Conservation (phyloP, 495 filamentous ascomycete genomes). For the Podospora sp. region DNA sequence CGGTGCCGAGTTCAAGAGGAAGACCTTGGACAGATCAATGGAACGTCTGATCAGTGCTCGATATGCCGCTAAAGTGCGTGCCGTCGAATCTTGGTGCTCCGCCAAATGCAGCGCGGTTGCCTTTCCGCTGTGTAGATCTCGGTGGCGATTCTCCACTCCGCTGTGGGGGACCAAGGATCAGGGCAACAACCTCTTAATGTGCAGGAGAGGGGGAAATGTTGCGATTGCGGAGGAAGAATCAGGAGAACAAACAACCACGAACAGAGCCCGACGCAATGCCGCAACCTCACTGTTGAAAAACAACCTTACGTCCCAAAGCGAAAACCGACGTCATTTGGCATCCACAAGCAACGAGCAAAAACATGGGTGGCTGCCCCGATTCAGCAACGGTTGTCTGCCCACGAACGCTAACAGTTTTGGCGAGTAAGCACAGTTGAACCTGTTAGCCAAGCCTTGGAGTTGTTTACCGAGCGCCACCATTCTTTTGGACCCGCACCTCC, state of each 20-base stretch:
- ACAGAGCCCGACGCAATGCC: neutral
- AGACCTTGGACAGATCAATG: neutral
- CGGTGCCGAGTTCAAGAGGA: neutral
- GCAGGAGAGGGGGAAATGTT: neutral
- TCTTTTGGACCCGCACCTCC: neutral
- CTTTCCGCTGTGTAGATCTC: neutral
- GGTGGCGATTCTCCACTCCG: neutral
- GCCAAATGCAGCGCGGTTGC: neutral
- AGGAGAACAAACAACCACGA: neutral
- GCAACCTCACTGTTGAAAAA: neutral
- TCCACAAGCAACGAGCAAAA: neutral
- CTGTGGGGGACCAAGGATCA: neutral
- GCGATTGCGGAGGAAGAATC: neutral
- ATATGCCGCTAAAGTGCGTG: neutral
- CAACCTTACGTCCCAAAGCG: neutral
- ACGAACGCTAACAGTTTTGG: neutral
- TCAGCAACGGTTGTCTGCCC: neutral
- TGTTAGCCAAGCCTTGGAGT: neutral
- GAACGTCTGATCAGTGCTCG: neutral
- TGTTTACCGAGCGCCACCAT: conserved; percentile 3
- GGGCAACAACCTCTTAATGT: neutral
- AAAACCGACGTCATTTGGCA: conserved; percentile 28
- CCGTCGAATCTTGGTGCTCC: neutral
- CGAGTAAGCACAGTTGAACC: no score
- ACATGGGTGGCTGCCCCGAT: neutral